Base-by-base conservation (phyloP, 108 stramenopile species). In the Epipyxis sp. region DNA sequence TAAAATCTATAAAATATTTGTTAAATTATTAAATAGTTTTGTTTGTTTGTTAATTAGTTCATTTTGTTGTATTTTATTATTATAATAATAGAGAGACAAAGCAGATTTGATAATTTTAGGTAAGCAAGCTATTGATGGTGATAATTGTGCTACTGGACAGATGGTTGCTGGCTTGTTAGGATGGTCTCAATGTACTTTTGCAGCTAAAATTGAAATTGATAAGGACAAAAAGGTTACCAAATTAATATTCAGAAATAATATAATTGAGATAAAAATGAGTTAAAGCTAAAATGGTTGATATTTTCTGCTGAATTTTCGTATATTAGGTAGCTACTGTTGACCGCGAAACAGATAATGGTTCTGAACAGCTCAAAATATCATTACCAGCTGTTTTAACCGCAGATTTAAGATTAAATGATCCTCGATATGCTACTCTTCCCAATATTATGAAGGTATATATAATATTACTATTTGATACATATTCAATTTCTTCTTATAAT, bases 391-490 rank as follows among this genome's bases (percentile, higher is more conserved):
- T 99, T 20, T 86, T 99, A 68, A 95, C 98, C 3, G 94, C 94
- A 37, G 98, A 99, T 85, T 84, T 99, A 44, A 92, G 98, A 65
- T 89, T 99, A 67, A 99, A 99, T 79, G 93, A 95, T 67, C 98
- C 98, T 30, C 93, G 98, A 0, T 99, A 99, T 84, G 94, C 98
- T 42, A 98, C 95, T 16, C 89, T 99, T 76, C 98, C 98, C 50
- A 97, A 97, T 83, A 99, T 99, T 76, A 98, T 98, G 98, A 99
- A 99, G 89, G n/a, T n/a, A n/a, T n/a, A n/a, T n/a, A n/a, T n/a
- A n/a, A 57, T 57, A n/a, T n/a, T 57, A n/a, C 25, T 57, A n/a
- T n/a, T 57, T n/a, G 25, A n/a, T n/a, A n/a, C 54, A n/a, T 57
- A n/a, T 57, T n/a, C 25, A 57, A n/a, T 57, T n/a, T 57, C n/a